Conservation (phyloP, 495 filamentous ascomycete species). For the Penicillium paradoxum region DNA sequence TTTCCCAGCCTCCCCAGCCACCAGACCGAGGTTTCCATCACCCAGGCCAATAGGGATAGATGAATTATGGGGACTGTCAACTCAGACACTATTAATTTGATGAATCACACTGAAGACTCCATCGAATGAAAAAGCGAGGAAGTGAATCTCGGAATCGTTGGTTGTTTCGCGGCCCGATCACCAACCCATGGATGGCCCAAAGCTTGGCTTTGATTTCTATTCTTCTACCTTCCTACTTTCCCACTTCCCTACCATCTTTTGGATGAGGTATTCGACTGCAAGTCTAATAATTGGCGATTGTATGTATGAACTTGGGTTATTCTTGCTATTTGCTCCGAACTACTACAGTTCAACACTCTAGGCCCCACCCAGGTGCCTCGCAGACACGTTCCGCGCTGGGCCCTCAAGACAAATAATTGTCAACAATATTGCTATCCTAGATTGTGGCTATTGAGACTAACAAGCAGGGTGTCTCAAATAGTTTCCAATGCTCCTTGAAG, state of each 20-base stretch:
- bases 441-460: constrained; percentile 1
- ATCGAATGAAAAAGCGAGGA: constrained; percentile 9
- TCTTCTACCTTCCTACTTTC: no score
- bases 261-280: neutral
- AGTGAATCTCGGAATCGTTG: neutral
- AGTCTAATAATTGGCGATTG: neutral
- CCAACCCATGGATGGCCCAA: constrained; percentile 9
- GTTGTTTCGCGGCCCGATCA: constrained; percentile 5
- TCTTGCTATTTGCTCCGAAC: neutral
- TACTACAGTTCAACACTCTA: neutral
- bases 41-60: constrained; percentile 20
- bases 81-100: constrained; percentile 16
- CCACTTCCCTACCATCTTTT: neutral
- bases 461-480: constrained; percentile 1
- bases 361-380: neutral
- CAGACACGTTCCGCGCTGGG: neutral
- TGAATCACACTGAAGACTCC: constrained; percentile 4
- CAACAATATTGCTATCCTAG: constrained; percentile 10
- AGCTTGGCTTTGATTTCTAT: constrained; percentile 16
- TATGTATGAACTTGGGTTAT: neutral
- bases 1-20: constrained; percentile 31
- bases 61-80: constrained; percentile 17
- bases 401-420: constrained; percentile 5
- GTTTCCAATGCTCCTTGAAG: neutral
- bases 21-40: constrained; percentile 8